phyloP scores from a whole-genome alignment of 345 rosid genomes.

The Mallotus nudiflorus region DNA sequence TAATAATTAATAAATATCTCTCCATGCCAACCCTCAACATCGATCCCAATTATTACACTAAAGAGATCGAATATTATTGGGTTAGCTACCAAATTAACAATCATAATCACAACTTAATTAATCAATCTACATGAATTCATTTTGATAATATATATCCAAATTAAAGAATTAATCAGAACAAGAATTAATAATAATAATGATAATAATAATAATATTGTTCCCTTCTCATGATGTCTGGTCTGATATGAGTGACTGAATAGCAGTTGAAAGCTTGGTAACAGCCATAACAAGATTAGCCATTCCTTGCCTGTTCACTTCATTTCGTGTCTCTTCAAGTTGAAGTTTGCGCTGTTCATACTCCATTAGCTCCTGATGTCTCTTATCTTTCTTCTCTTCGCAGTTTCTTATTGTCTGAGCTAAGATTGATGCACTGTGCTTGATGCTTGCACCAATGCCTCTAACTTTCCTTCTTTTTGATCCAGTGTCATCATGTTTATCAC shows the following conservation, averaged over 20 bases:
- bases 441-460: slow-evolving; percentile 25
- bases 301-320: slow-evolving; percentile 28
- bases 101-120: too few species aligned
- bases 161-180: slow-evolving; percentile 8
- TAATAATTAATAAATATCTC: too few species aligned
- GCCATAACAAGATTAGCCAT: slow-evolving; percentile 25
- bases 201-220: background rate
- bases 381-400: slow-evolving; percentile 38
- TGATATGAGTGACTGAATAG: slow-evolving; percentile 34
- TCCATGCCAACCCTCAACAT: too few species aligned
- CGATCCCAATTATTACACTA: too few species aligned
- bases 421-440: slow-evolving; percentile 28
- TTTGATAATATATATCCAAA: background rate
- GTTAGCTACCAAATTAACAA: too few species aligned
- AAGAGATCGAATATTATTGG: too few species aligned
- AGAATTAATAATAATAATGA: background rate
- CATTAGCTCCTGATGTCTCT: slow-evolving; percentile 34
- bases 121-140: too few species aligned
- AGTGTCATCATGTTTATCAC: slow-evolving; percentile 13
- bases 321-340: slow-evolving; percentile 29
- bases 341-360: slow-evolving; percentile 37
- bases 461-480: slow-evolving; percentile 20
- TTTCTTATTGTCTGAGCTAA: slow-evolving; percentile 27
- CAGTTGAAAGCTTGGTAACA: slow-evolving; percentile 34
- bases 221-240: slow-evolving; percentile 26